A percentile compares a stretch with the other conserved stretches of the same genome.
Conservation (phyloP, 495 filamentous ascomycete species). For the Penicillium waksmanii region DNA sequence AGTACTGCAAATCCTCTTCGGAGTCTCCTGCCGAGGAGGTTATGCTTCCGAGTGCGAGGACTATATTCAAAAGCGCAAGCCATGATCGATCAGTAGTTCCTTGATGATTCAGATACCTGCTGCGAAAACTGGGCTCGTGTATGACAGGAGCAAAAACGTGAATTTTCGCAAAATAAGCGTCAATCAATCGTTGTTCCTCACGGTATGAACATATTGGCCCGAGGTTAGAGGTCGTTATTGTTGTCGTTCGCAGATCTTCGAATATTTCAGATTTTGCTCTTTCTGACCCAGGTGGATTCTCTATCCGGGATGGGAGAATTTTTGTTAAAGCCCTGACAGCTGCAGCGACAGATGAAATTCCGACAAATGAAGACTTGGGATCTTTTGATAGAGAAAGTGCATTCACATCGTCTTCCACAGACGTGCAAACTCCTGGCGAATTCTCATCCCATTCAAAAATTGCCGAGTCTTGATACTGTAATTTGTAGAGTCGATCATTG, state of each 20-base stretch:
- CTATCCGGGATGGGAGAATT: constrained; percentile 1
- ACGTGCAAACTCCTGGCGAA: neutral
- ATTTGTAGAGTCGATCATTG: constrained; percentile 11
- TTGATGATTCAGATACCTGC: constrained; percentile 11
- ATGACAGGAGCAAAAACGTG: constrained; percentile 16
- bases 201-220: constrained; percentile 12
- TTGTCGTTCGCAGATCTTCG: neutral
- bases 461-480: constrained; percentile 9
- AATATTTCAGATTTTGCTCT: neutral
- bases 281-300: neutral
- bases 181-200: constrained; percentile 19
- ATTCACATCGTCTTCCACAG: constrained; percentile 17
- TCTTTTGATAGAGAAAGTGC: constrained; percentile 8
- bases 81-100: constrained; percentile 57
- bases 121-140: constrained; percentile 17
- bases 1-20: constrained; percentile 64
- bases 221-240: neutral
- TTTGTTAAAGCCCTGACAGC: constrained; percentile 10
- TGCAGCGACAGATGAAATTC: constrained; percentile 15
- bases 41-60: constrained; percentile 71
- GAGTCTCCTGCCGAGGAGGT: constrained; percentile 66
- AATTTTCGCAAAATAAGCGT: constrained; percentile 11
- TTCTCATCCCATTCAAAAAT: constrained; percentile 20
- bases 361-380: constrained; percentile 16
- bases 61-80: constrained; percentile 72